Conservation (phyloP, 768 basidiomycete species). For the Lepiota subincarnata region DNA sequence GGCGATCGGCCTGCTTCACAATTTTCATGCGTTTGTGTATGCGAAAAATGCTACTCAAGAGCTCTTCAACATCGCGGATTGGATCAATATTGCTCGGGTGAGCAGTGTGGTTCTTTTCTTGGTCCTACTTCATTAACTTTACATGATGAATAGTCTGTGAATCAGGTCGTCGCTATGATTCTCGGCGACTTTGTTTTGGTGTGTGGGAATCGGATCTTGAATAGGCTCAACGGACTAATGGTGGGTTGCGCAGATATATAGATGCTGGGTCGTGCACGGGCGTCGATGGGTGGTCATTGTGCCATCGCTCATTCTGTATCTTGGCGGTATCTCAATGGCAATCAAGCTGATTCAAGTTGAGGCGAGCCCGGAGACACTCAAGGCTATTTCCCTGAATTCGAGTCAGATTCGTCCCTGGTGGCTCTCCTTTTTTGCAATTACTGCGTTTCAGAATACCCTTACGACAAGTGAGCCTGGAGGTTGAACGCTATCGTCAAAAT, state of each 20-base stretch:
- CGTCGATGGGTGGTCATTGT: constrained; percentile 8
- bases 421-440: neutral
- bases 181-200: constrained; percentile 12
- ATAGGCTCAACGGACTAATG: too few species aligned
- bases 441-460: constrained; percentile 2
- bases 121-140: neutral
- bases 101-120: neutral
- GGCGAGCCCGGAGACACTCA: neutral
- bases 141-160: neutral
- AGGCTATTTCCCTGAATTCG: neutral
- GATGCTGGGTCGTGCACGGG: constrained; percentile 9
- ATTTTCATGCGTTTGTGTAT: constrained; percentile 5
- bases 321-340: constrained; percentile 5
- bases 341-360: neutral
- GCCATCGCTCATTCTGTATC: constrained; percentile 1
- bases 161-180: constrained; percentile 7
- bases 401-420: constrained; percentile 4
- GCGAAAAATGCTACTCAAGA: neutral
- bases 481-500: neutral
- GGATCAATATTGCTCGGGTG: constrained; percentile 11
- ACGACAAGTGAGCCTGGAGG: neutral
- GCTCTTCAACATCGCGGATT: constrained; percentile 1
- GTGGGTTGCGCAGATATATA: neutral
- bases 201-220: neutral
- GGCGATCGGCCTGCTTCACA: constrained; percentile 9